These are phyloP conservation scores for Pholiota molesta DNA, from an alignment of 768 basidiomycete species.

Conservation along the genomic window DNA sequence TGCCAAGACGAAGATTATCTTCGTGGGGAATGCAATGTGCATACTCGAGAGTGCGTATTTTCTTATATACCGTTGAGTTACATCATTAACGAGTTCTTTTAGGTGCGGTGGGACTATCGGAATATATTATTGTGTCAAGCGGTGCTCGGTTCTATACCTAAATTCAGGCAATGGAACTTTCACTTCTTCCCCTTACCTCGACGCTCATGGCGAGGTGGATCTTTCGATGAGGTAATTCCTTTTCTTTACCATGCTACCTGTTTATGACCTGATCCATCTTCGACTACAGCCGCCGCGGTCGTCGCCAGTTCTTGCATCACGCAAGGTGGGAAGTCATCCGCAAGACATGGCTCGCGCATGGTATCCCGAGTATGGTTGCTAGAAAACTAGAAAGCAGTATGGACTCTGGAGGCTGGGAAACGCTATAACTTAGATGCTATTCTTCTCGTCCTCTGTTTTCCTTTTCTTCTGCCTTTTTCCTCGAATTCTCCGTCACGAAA, in stretches of 20 bases:
- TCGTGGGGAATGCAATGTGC: constrained; percentile 94
- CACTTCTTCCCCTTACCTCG: constrained; percentile 86
- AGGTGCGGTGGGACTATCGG: constrained; percentile 93
- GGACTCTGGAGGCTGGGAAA: constrained; percentile 95
- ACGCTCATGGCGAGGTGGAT: constrained; percentile 93
- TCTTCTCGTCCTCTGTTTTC: neutral
- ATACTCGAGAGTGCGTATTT: constrained; percentile 83
- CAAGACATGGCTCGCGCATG: constrained; percentile 88
- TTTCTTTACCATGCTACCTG: neutral
- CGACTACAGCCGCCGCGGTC: constrained; percentile 65
- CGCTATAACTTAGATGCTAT: constrained; percentile 45
- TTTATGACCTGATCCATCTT: constrained; percentile 5
- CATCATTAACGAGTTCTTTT: constrained; percentile 9
- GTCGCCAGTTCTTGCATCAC: constrained; percentile 84
- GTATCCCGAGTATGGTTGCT: constrained; percentile 88
- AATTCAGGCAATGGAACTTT: constrained; percentile 92
- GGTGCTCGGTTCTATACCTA: constrained; percentile 87
- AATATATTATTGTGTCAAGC: constrained; percentile 89
- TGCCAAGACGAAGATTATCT: constrained; percentile 73
- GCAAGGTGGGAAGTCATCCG: constrained; percentile 91
- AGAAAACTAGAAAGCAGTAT: constrained; percentile 85
- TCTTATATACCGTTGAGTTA: constrained; percentile 5
- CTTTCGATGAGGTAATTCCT: constrained; percentile 79
- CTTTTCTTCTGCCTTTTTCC: neutral
- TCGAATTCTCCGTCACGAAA: neutral